A percentile compares a stretch with the other conserved stretches of the same genome.
Evolutionary conservation across 192 early-diverging fungal species (phyloP).

Genomic region (Hyaloraphidium curvatum): DNA sequence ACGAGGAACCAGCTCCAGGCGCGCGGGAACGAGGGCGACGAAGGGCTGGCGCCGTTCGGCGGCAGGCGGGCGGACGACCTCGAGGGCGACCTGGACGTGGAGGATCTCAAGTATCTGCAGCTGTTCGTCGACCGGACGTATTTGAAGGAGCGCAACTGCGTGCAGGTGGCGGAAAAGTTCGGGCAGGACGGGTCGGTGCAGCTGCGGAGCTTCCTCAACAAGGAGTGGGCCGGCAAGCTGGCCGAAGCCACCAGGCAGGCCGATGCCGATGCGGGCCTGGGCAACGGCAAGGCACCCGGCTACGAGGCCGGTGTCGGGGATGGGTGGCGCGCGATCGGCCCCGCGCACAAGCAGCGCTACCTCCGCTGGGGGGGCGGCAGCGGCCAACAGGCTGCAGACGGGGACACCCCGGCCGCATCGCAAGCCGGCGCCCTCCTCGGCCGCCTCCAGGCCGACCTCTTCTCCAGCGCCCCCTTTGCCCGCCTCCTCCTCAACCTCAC

Average conservation of each 20-base stretch:
- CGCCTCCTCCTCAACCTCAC: constrained; percentile 37
- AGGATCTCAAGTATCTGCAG: constrained; percentile 24
- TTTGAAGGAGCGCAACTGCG: constrained; percentile 23
- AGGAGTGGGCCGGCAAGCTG: constrained; percentile 17
- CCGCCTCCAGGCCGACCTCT: constrained; percentile 20
- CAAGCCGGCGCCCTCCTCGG: constrained; percentile 14
- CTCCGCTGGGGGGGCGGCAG: constrained; percentile 20
- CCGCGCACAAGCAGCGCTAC: constrained; percentile 46
- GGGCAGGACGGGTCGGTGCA: constrained; percentile 46
- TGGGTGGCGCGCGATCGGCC: constrained; percentile 36
- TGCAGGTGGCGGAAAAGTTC: constrained; percentile 37
- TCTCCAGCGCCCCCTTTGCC: constrained; percentile 33
- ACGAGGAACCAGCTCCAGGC: too few relatives aligned
- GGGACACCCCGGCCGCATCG: not conserved
- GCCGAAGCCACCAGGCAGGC: constrained; percentile 9
- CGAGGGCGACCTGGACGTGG: constrained; percentile 15
- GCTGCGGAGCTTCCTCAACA: constrained; percentile 37
- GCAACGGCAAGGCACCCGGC: constrained; percentile 9
- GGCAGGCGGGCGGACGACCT: too few relatives aligned
- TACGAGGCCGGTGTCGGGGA: constrained; percentile 38
- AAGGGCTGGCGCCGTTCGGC: too few relatives aligned
- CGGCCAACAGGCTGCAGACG: not conserved
- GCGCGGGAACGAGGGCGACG: too few relatives aligned
- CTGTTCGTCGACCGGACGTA: constrained; percentile 46
- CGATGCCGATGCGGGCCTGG: constrained; percentile 30